Percentiles rank a stretch among this genome's conserved stretches.
These are phyloP conservation scores for Tolypocladium ophioglossoides DNA, from an alignment of 2,329 filamentous ascomycete species.

Conservation along the genomic window DNA sequence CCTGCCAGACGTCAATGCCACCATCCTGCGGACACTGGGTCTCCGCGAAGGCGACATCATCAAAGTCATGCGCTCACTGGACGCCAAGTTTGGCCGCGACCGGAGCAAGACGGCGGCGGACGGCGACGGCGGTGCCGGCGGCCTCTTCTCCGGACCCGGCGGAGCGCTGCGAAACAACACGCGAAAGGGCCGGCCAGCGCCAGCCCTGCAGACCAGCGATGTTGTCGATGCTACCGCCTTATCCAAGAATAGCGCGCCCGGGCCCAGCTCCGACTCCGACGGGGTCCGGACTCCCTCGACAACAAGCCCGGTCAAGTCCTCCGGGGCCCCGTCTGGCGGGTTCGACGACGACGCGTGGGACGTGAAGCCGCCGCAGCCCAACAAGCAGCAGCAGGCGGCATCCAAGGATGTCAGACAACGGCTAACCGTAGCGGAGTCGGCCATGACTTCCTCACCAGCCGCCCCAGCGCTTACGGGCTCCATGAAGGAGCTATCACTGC, in stretches of 20 bases:
- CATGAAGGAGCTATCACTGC: slow-evolving; percentile 46
- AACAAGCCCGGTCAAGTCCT: slow-evolving; percentile 15
- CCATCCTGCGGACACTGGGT: slow-evolving; percentile 76
- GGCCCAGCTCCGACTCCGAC: slow-evolving; percentile 10
- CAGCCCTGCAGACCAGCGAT: slow-evolving; percentile 76
- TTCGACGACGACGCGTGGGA: slow-evolving; percentile 99
- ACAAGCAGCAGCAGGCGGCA: slow-evolving; percentile 37
- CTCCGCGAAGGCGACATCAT: slow-evolving; percentile 93
- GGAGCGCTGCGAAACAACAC: slow-evolving; percentile 90
- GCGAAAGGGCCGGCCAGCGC: slow-evolving; percentile 78
- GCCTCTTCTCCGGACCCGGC: slow-evolving; percentile 88
- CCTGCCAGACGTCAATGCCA: slow-evolving; percentile 77
- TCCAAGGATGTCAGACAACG: slow-evolving; percentile 15
- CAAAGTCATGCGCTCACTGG: slow-evolving; percentile 83
- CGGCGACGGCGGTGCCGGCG: slow-evolving; percentile 49
- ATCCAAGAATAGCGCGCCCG: slow-evolving; percentile 40
- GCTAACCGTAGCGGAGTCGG: slow-evolving; percentile 7
- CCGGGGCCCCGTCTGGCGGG: slow-evolving; percentile 34
- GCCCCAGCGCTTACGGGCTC: slow-evolving; percentile 36
- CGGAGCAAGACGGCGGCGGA: slow-evolving; percentile 41
- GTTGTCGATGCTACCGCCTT: slow-evolving; percentile 83
- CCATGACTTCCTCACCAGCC: slow-evolving; percentile 12
- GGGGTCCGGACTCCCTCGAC: slow-evolving; percentile 11
- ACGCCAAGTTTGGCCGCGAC: slow-evolving; percentile 64
- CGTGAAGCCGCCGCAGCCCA: slow-evolving; percentile 57